Conservation (phyloP, 176 grass and related monocot genomes). For the Bolboschoenus planiculmis region DNA sequence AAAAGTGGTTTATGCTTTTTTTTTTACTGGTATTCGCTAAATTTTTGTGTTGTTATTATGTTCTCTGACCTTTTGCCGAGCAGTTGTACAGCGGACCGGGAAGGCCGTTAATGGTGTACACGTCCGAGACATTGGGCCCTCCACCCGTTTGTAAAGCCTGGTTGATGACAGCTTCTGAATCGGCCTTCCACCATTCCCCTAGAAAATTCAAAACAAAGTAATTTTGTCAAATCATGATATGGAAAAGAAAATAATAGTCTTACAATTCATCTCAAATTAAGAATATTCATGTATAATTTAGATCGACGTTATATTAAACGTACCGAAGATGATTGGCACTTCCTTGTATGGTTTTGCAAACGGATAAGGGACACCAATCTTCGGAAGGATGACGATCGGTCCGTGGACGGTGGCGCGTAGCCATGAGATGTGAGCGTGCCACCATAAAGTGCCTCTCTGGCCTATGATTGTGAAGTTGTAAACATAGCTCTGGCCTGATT, state of each 20-base stretch:
- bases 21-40: neutral
- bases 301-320: slow-evolving; percentile 1
- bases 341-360: slow-evolving; percentile 50
- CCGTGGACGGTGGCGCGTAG: slow-evolving; percentile 57
- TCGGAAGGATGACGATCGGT: slow-evolving; percentile 70
- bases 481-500: slow-evolving; percentile 43
- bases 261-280: too few relatives aligned
- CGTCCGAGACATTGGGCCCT: slow-evolving; percentile 65
- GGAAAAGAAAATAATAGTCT: neutral
- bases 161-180: slow-evolving; percentile 47
- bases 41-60: neutral
- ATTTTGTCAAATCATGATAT: neutral
- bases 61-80: slow-evolving; percentile 28
- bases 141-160: slow-evolving; percentile 53
- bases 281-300: too few relatives aligned
- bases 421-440: slow-evolving; percentile 68
- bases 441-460: slow-evolving; percentile 69
- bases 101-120: slow-evolving; percentile 59
- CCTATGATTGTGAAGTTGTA: slow-evolving; percentile 45
- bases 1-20: neutral
- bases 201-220: neutral
- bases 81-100: slow-evolving; percentile 59
- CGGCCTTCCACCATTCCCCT: slow-evolving; percentile 61
- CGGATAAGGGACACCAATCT: slow-evolving; percentile 55
- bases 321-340: slow-evolving; percentile 50